Evolutionary conservation across 306 rosid genomes (phyloP), one percentile per base, ranked within the genome.

Genomic region (Carpinus fangiana): DNA sequence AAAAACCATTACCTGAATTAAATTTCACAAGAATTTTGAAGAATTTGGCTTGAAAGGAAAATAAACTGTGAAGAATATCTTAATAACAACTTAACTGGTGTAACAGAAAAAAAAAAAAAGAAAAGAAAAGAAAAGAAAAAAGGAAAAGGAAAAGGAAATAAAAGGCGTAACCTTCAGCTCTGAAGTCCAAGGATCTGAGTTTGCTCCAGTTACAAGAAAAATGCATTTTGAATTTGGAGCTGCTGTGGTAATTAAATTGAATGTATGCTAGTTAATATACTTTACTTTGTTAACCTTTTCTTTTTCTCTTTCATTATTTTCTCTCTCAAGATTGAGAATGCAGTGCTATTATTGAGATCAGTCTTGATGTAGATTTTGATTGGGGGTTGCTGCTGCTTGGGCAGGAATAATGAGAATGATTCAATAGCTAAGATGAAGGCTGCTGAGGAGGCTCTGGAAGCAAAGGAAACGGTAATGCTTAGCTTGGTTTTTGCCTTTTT

Each of bases 361-460:
- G 50, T 82, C 50, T 57, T 75, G 61, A 64, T 82, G 34, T 79
- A 14, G 85, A 78, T 80, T 86, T 74, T 87, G 62, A 87, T 68
- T 62, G 50, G 70, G 46, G 81, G 51, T 75, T 82, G 79, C 50
- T 84, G 45, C 82, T 87, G 68, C 85, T 80, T 83, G 80, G 51
- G 80, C 87, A 94, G 98, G 87, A 81, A 88, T 84, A 93, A 92
- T 56, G 98, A 90, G 75, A 57, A 76, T 86, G 98, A 92, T 85
- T 84, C 98, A 41, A 64, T 92, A 34, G 76, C 84, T 18, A 91
- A 80, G 85, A 95, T 92, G 98, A 86, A 85, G 90, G 97, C 93
- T 81, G 88, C 98, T 68, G 95, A 89, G 89, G 90, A 89, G 66
- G 96, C 98, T 54, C 77, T 95, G 75, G 92, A 89, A 85, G 93